A percentile compares a stretch with the other conserved stretches of the same genome.
Conservation (phyloP, 352 stramenopile genomes). For the Elongisporangium undulatum region DNA sequence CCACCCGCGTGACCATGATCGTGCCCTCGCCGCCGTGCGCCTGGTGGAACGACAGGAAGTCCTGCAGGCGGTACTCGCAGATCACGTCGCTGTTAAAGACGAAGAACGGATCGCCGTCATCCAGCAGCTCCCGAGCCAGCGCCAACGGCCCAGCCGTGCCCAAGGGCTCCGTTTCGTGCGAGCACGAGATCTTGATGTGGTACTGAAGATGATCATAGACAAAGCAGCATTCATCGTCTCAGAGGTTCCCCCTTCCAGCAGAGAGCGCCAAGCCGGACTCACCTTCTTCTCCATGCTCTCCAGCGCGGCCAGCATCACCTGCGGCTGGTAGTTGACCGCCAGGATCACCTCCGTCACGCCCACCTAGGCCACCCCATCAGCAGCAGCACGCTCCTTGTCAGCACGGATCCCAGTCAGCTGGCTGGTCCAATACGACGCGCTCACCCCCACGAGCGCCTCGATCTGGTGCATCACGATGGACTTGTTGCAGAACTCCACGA, state of each 20-base stretch:
- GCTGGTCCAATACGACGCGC: slow-evolving; percentile 1
- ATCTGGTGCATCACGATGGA: slow-evolving; percentile 89
- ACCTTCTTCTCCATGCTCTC: slow-evolving; percentile 80
- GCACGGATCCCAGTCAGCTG: neutral
- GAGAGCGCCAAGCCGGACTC: neutral
- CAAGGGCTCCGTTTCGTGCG: slow-evolving; percentile 80
- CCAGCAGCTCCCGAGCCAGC: slow-evolving; percentile 75
- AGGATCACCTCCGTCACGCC: slow-evolving; percentile 88
- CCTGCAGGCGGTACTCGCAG: slow-evolving; percentile 77
- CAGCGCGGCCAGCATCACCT: slow-evolving; percentile 83
- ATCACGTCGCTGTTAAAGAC: slow-evolving; percentile 91
- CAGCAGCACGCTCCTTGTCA: neutral
- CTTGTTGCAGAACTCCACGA: slow-evolving; percentile 92
- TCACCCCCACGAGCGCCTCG: slow-evolving; percentile 75
- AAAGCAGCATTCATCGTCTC: slow-evolving; percentile 1
- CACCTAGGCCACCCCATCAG: slow-evolving; percentile 36
- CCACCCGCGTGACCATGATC: slow-evolving; percentile 76
- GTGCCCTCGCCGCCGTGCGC: slow-evolving; percentile 77
- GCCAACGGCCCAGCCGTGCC: slow-evolving; percentile 80
- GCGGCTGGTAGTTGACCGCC: slow-evolving; percentile 88
- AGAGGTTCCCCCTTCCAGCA: neutral
- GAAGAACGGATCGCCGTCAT: slow-evolving; percentile 87
- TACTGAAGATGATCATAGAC: slow-evolving; percentile 59
- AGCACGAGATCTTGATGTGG: slow-evolving; percentile 89
- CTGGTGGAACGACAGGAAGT: slow-evolving; percentile 79